These are phyloP conservation scores for Thalia dealbata DNA, from an alignment of 176 grass and related monocot genomes.

Conservation along the genomic window DNA sequence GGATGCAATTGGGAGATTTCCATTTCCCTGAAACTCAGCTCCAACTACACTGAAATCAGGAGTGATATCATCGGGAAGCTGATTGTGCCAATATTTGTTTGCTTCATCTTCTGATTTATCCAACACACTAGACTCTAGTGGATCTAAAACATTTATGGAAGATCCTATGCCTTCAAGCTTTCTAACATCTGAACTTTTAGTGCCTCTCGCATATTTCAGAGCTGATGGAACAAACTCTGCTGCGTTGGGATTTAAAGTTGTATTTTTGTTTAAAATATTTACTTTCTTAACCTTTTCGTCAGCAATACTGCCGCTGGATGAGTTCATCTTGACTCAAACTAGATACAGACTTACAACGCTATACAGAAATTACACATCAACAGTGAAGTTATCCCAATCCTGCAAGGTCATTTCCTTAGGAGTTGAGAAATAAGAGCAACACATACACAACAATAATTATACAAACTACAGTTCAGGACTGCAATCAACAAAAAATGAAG, in stretches of 20 bases:
- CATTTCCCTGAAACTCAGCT: constrained; percentile 44
- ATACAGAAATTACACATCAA: constrained; percentile 8
- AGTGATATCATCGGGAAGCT: constrained; percentile 90
- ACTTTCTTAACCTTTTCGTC: constrained; percentile 42
- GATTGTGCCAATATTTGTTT: constrained; percentile 65
- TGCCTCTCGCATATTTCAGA: constrained; percentile 49
- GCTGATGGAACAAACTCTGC: constrained; percentile 87
- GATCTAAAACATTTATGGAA: constrained; percentile 36
- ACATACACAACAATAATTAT: background rate
- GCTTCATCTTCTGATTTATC: constrained; percentile 78
- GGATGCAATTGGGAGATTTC: constrained; percentile 46
- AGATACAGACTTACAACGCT: background rate
- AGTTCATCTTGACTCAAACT: constrained; percentile 26
- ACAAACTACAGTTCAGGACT: background rate
- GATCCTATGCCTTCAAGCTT: constrained; percentile 21
- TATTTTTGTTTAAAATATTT: constrained; percentile 55
- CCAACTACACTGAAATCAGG: constrained; percentile 68
- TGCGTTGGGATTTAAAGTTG: constrained; percentile 79
- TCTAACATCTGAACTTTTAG: constrained; percentile 37
- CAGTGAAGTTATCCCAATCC: constrained; percentile 22
- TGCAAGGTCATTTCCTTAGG: constrained; percentile 23
- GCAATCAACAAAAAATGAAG: too few species aligned
- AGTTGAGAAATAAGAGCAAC: background rate
- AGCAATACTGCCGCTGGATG: constrained; percentile 19
- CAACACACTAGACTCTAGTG: constrained; percentile 30